Base-by-base conservation (phyloP, 345 rosid genomes). In the Cochlearia excelsa region DNA sequence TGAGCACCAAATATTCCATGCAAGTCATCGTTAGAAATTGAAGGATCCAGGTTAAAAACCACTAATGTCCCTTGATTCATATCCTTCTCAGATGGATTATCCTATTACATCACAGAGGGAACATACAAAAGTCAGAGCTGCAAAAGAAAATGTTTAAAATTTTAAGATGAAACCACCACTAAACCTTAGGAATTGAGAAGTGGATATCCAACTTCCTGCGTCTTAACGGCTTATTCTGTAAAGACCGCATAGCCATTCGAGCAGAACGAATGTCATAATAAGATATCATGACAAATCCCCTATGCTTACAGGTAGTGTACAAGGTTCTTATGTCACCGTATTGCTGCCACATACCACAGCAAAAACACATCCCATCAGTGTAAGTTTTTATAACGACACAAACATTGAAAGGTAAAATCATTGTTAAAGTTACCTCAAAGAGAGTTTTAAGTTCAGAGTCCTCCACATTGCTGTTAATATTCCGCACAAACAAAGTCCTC, bases 241-340 rank as follows among this genome's bases (percentile, higher is more conserved):
- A 65, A 16, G 78, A 71, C 68, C 95, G 80, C 88, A 87, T 80
- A 59, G 95, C 95, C 63, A 78, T 78, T 61, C 95, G 83, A 47
- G 95, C 95, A 72, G 88, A 61, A 66, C 95, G 95, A 41, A 87
- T 87, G 72, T 87, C 95, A 66, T 84, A 87, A 47, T 87, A 87
- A 16, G 95, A 87, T 71, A 87, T 87, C 95, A 87, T 87, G 60
- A 87, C 95, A 54, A 87, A 87, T n/a, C 95, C 95, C 72, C 95
- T 74, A 57, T 87, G 95, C 70, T 87, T 87, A 65, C 95, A 87
- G 38, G 90, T 83, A 28, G 95, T 84, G 67, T 87, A 87, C 9
- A 87, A 73, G 58, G 90, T 84, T 67, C 95, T 82, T 37, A 87
- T 87, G 60, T 87, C 88, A 35, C 95, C 95, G 60, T 71, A 84